These are phyloP conservation scores for Neonectria ditissima DNA, from an alignment of 2,329 filamentous ascomycete genomes.

Conservation along the genomic window DNA sequence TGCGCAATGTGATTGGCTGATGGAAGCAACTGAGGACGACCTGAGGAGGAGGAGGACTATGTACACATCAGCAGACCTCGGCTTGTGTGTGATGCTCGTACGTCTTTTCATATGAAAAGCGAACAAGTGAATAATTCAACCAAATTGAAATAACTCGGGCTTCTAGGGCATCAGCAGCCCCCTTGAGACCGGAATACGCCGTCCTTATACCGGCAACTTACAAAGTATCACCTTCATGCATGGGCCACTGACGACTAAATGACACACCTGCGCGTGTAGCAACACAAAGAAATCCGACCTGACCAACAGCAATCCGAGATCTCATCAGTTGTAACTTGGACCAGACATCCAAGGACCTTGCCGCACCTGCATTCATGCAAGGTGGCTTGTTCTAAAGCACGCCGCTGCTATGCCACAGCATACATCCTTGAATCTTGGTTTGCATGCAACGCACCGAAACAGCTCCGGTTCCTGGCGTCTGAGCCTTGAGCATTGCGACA, in stretches of 20 bases:
- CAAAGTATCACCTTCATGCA: background rate
- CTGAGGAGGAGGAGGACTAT: background rate
- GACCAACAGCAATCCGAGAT: background rate
- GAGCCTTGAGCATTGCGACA: background rate
- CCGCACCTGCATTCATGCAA: too few species aligned
- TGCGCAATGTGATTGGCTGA: constrained; percentile 35
- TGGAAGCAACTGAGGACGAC: background rate
- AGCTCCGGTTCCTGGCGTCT: background rate
- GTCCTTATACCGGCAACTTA: background rate
- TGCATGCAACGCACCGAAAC: constrained; percentile 4
- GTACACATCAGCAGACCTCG: background rate
- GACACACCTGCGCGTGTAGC: background rate
- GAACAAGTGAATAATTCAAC: background rate
- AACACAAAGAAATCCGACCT: background rate
- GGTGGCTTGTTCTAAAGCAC: background rate
- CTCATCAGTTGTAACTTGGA: background rate
- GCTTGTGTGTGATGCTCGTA: background rate
- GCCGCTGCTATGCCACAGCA: constrained; percentile 5
- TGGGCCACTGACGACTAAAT: background rate
- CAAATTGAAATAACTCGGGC: too few species aligned
- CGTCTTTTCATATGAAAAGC: background rate
- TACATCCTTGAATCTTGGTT: background rate
- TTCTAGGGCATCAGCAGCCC: background rate
- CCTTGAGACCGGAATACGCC: background rate
- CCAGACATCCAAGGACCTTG: background rate